Percentiles rank a stretch among this genome's conserved stretches.
Evolutionary conservation across 345 rosid species (phyloP).

Genomic region (Pugionium dolabratum): DNA sequence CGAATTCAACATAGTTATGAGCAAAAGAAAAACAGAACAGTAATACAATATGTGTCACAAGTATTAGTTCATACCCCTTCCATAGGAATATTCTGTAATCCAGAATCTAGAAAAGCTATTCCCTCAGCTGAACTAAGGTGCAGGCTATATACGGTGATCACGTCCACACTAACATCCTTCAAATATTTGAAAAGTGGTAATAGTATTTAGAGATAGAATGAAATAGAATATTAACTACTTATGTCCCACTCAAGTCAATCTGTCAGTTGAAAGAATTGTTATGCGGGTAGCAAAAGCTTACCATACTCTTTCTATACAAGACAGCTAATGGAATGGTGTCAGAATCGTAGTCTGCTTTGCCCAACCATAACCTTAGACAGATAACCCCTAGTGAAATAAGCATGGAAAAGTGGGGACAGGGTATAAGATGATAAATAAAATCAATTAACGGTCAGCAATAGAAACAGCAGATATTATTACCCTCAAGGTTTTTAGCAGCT

Average conservation of each 20-base stretch:
- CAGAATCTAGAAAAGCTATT: slow-evolving; percentile 50
- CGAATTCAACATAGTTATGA: slow-evolving; percentile 15
- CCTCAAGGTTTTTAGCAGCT: slow-evolving; percentile 54
- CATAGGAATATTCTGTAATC: slow-evolving; percentile 54
- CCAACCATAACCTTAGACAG: slow-evolving; percentile 67
- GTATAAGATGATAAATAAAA: neutral
- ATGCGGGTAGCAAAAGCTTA: slow-evolving; percentile 38
- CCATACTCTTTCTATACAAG: slow-evolving; percentile 54
- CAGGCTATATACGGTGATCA: slow-evolving; percentile 55
- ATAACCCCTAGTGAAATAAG: slow-evolving; percentile 54
- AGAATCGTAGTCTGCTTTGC: slow-evolving; percentile 51
- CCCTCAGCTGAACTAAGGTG: slow-evolving; percentile 49
- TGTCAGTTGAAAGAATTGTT: neutral
- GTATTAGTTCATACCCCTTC: slow-evolving; percentile 56
- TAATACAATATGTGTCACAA: slow-evolving; percentile 11
- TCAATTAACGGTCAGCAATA: neutral
- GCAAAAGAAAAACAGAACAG: slow-evolving; percentile 1
- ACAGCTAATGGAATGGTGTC: slow-evolving; percentile 63
- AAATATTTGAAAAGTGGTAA: slow-evolving; percentile 32
- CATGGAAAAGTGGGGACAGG: slow-evolving; percentile 23
- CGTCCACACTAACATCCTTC: slow-evolving; percentile 64
- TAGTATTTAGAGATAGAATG: neutral
- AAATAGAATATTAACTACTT: slow-evolving; percentile 12
- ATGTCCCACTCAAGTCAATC: slow-evolving; percentile 21
- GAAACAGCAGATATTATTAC: slow-evolving; percentile 45